phyloP scores from a whole-genome alignment of 2,329 filamentous ascomycete genomes.

The Ceratocystis papillata region DNA sequence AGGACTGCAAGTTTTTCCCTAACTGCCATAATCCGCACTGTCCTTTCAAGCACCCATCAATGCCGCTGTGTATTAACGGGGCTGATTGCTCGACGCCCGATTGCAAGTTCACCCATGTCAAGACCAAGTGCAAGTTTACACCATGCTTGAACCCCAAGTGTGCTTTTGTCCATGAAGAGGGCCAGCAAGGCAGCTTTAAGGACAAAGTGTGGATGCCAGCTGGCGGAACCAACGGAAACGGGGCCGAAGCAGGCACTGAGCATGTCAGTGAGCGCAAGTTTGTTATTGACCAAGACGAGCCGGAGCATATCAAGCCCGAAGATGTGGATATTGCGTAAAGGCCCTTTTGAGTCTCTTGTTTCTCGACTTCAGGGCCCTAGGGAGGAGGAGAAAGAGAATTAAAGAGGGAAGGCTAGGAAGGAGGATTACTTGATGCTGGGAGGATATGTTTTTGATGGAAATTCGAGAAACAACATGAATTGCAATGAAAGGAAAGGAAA shows the following conservation, averaged over 20 bases:
- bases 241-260: slow-evolving; percentile 37
- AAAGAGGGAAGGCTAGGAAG: not conserved
- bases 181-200: slow-evolving; percentile 72
- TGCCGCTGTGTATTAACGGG: slow-evolving; percentile 83
- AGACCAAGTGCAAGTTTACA: slow-evolving; percentile 77
- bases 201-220: slow-evolving; percentile 81
- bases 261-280: slow-evolving; percentile 87
- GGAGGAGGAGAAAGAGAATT: not conserved
- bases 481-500: slow-evolving; percentile 21
- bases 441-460: not conserved
- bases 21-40: slow-evolving; percentile 83
- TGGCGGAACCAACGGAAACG: slow-evolving; percentile 2
- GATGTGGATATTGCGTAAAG: slow-evolving; percentile 33
- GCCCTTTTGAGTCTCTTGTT: not conserved
- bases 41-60: slow-evolving; percentile 76
- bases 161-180: slow-evolving; percentile 80
- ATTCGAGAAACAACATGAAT: slow-evolving; percentile 17
- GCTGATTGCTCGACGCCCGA: slow-evolving; percentile 69
- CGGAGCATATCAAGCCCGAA: slow-evolving; percentile 31
- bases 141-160: slow-evolving; percentile 86
- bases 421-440: not conserved
- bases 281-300: slow-evolving; percentile 48
- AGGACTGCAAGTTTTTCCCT: slow-evolving; percentile 83
- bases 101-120: slow-evolving; percentile 84
- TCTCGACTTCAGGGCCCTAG: not conserved